Percentiles rank a stretch among this genome's conserved stretches.
phyloP scores from a whole-genome alignment of 1,139 yeast genomes.

The Yamadazyma kanchanaburiensis region DNA sequence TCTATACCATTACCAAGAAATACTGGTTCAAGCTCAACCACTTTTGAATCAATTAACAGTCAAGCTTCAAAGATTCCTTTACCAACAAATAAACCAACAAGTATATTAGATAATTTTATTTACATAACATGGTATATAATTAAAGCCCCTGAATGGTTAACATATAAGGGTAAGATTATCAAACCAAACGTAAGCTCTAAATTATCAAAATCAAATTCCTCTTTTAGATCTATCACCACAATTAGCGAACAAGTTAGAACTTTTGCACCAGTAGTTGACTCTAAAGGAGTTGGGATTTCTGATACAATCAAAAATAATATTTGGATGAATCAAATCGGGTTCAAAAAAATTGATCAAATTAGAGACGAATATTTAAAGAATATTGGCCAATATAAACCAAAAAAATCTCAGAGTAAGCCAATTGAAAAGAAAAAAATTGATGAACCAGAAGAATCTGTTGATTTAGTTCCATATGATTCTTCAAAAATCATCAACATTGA shows the following conservation, averaged over 20 bases:
- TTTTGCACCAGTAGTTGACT: slow-evolving; percentile 80
- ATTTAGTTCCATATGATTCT: slow-evolving; percentile 10
- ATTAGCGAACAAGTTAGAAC: slow-evolving; percentile 53
- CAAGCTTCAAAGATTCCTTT: slow-evolving; percentile 44
- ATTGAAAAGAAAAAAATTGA: slow-evolving; percentile 10
- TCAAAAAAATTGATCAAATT: slow-evolving; percentile 41
- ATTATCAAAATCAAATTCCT: slow-evolving; percentile 17
- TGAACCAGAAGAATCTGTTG: slow-evolving; percentile 4
- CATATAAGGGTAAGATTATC: slow-evolving; percentile 37
- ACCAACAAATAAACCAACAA: slow-evolving; percentile 63
- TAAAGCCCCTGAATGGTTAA: slow-evolving; percentile 80
- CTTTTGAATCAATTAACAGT: slow-evolving; percentile 52
- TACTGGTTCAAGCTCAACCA: slow-evolving; percentile 22
- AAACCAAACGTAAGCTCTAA: slow-evolving; percentile 25
- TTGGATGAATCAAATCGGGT: slow-evolving; percentile 79
- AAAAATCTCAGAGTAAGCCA: no score
- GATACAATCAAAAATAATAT: slow-evolving; percentile 61
- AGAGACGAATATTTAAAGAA: slow-evolving; percentile 23
- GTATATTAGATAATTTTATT: slow-evolving; percentile 64
- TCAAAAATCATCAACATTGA: slow-evolving; percentile 21
- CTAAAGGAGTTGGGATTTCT: slow-evolving; percentile 63
- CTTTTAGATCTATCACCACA: slow-evolving; percentile 14
- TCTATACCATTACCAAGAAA: slow-evolving; percentile 50
- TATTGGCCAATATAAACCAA: slow-evolving; percentile 12
- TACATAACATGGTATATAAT: slow-evolving; percentile 88